phyloP scores from a whole-genome alignment of 192 early-diverging fungal species.

The Backusella sp. region DNA sequence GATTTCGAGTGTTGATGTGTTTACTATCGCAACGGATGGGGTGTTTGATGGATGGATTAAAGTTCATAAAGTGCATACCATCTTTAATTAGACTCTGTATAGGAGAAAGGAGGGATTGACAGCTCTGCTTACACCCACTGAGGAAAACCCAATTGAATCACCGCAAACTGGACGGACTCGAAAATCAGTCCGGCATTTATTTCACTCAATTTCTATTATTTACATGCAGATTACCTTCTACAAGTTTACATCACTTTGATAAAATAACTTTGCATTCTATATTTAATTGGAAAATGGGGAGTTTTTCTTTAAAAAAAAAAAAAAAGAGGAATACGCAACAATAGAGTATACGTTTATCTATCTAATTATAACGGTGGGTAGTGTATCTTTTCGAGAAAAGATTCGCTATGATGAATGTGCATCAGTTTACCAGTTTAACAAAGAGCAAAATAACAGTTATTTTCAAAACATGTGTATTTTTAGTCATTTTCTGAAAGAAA shows the following conservation, averaged over 20 bases:
- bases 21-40: neutral
- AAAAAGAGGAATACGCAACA: too few species aligned
- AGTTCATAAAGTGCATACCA: neutral
- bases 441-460: neutral
- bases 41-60: constrained; percentile 5
- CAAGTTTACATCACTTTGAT: too few species aligned
- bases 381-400: too few species aligned
- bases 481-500: neutral
- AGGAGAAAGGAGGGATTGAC: constrained; percentile 8
- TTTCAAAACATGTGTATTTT: neutral
- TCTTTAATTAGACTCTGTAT: constrained; percentile 5
- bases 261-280: too few species aligned
- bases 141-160: constrained; percentile 9
- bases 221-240: too few species aligned
- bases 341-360: too few species aligned
- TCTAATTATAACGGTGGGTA: too few species aligned
- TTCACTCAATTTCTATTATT: too few species aligned
- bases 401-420: too few species aligned
- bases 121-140: neutral
- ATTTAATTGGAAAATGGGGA: too few species aligned
- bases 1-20: neutral
- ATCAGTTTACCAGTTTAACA: too few species aligned
- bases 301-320: too few species aligned
- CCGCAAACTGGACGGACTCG: neutral
- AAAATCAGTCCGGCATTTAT: neutral